Percentiles rank a stretch among this genome's conserved stretches.
Evolutionary conservation across 2,329 filamentous ascomycete genomes (phyloP).

Genomic region (Fusarium globosum): DNA sequence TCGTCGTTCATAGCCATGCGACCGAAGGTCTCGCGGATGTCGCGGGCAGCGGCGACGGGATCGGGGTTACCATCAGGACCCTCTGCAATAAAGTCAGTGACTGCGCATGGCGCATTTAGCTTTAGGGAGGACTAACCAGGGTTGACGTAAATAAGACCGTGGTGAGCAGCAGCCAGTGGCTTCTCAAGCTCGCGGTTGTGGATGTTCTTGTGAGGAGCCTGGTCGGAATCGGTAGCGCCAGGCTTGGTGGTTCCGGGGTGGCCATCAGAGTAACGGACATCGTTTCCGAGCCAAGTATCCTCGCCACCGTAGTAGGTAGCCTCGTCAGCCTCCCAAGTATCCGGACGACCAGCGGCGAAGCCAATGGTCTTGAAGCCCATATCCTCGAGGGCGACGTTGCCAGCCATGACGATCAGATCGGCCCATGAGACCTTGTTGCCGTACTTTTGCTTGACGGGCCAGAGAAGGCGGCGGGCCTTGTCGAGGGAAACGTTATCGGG

Average conservation of each 20-base stretch:
- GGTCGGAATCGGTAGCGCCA: conserved; percentile 27
- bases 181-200: conserved; percentile 74
- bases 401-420: conserved; percentile 76
- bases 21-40: conserved; percentile 79
- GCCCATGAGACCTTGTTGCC: conserved; percentile 86
- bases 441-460: conserved; percentile 86
- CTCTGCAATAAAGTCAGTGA: conserved; percentile 69
- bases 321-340: conserved; percentile 82
- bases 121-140: background rate
- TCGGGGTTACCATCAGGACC: conserved; percentile 80
- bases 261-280: conserved; percentile 76
- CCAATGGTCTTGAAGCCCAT: conserved; percentile 82
- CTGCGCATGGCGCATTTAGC: background rate
- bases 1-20: conserved; percentile 88
- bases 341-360: conserved; percentile 77
- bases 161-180: conserved; percentile 72
- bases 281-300: conserved; percentile 77
- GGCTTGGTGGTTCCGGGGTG: conserved; percentile 52
- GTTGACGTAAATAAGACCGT: conserved; percentile 52
- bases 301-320: conserved; percentile 82
- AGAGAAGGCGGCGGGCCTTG: conserved; percentile 82
- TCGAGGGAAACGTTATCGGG: conserved; percentile 82
- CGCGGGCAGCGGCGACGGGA: conserved; percentile 73
- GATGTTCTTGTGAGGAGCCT: conserved; percentile 50
- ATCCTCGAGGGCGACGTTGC: conserved; percentile 80